Conservation (phyloP, 1,139 yeast genomes). For the Saccharomyces pastorianus region DNA sequence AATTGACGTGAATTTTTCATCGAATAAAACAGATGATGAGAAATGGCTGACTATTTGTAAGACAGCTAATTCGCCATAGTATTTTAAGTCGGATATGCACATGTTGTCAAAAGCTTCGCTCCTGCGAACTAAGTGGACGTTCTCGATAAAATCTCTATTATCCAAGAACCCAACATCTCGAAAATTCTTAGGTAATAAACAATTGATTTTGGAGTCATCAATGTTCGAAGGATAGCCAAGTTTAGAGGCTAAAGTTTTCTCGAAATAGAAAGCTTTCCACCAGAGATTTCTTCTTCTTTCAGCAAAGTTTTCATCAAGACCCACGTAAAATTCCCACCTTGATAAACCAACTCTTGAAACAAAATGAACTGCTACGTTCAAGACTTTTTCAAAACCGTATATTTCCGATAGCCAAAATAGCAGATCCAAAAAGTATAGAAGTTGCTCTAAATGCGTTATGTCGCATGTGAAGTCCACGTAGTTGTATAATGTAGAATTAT, state of each 20-base stretch:
- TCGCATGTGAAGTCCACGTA: constrained; percentile 15
- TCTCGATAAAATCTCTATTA: constrained; percentile 16
- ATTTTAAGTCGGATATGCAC: constrained; percentile 10
- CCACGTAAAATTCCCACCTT: constrained; percentile 32
- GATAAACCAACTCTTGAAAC: constrained; percentile 25
- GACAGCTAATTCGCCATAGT: constrained; percentile 20
- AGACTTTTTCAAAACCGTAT: constrained; percentile 20
- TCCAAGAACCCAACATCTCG: constrained; percentile 24
- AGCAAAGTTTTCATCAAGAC: constrained; percentile 27
- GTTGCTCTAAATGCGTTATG: constrained; percentile 24
- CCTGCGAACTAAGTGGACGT: constrained; percentile 10
- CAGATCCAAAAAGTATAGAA: constrained; percentile 18
- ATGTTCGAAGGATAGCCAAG: constrained; percentile 21
- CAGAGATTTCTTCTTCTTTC: constrained; percentile 26
- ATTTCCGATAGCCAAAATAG: constrained; percentile 21
- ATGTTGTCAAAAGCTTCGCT: constrained; percentile 12
- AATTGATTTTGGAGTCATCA: constrained; percentile 19
- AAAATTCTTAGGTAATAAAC: constrained; percentile 22
- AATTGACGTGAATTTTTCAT: constrained; percentile 24
- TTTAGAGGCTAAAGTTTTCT: constrained; percentile 13
- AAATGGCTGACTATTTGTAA: constrained; percentile 17
- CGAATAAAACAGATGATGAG: constrained; percentile 17
- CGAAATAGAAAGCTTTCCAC: constrained; percentile 27
- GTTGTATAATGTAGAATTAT: constrained; percentile 20
- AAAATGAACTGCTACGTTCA: constrained; percentile 18